Conservation (phyloP, 345 rosid species). For the Pseudoturritis turrita region DNA sequence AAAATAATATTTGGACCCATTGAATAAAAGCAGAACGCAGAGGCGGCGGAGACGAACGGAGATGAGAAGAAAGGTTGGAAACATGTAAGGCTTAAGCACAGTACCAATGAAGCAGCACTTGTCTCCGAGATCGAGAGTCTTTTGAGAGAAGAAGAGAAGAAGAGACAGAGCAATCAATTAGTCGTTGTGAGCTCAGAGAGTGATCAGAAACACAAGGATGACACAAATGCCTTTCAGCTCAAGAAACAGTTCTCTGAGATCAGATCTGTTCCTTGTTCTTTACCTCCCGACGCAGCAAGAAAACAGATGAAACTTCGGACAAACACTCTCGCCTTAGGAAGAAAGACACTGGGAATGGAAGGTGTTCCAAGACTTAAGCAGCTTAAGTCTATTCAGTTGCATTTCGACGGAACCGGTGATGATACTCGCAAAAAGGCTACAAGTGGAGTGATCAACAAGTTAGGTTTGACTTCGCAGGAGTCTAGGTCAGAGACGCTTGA, state of each 20-base stretch:
- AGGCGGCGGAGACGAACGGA: constrained; percentile 17
- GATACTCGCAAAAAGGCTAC: constrained; percentile 28
- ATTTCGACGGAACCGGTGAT: constrained; percentile 35
- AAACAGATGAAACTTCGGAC: constrained; percentile 56
- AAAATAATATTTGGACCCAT: constrained; percentile 9
- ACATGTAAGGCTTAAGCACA: constrained; percentile 32
- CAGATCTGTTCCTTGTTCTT: constrained; percentile 21
- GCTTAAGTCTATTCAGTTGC: constrained; percentile 52
- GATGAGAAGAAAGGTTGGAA: constrained; percentile 33
- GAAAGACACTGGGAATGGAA: constrained; percentile 42
- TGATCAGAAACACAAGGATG: constrained; percentile 31
- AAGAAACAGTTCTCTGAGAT: constrained; percentile 42
- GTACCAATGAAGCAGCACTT: constrained; percentile 25
- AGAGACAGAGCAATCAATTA: constrained; percentile 19
- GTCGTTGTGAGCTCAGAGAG: constrained; percentile 7
- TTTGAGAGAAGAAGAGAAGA: constrained; percentile 31
- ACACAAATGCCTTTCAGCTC: constrained; percentile 2
- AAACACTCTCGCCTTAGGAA: constrained; percentile 44
- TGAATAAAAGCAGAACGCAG: constrained; percentile 29
- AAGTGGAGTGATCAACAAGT: constrained; percentile 12
- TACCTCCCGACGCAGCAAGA: constrained; percentile 39
- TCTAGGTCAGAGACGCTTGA: constrained; percentile 55
- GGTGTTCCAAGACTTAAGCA: constrained; percentile 50
- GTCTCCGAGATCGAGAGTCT: constrained; percentile 31
- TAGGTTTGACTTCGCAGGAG: constrained; percentile 34